Percentiles rank a stretch among this genome's conserved stretches.
phyloP scores from a whole-genome alignment of 169 alveolate species.

The Blepharisma undulans region DNA sequence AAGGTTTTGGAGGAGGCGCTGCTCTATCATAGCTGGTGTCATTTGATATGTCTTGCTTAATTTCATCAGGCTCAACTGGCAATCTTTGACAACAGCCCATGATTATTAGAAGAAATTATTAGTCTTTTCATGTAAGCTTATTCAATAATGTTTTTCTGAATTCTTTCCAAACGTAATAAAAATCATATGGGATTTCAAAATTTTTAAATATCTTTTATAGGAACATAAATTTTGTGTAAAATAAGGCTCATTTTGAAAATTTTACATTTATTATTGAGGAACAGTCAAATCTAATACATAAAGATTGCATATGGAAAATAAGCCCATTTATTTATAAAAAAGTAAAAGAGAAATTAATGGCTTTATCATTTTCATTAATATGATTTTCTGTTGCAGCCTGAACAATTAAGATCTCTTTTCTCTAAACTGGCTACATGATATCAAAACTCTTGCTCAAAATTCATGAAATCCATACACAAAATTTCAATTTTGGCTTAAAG shows the following conservation, averaged over 20 bases:
- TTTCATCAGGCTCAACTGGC: neutral
- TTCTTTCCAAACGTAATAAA: neutral
- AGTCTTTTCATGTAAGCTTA: neutral
- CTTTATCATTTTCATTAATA: too few species aligned
- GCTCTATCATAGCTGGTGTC: neutral
- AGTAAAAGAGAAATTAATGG: neutral
- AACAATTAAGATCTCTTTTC: neutral
- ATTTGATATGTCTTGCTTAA: neutral
- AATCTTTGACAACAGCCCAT: neutral
- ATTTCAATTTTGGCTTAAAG: too few species aligned
- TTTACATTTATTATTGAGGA: too few species aligned
- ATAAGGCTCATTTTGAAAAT: too few species aligned
- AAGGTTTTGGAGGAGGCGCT: neutral
- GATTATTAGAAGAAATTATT: neutral
- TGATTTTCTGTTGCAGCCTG: neutral
- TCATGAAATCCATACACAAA: too few species aligned
- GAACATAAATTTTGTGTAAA: too few species aligned
- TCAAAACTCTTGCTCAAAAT: neutral
- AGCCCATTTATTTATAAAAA: too few species aligned
- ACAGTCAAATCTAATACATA: too few species aligned
- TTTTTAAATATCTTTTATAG: neutral
- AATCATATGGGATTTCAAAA: neutral
- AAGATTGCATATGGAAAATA: too few species aligned
- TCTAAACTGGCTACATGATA: neutral
- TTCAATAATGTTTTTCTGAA: neutral